Percentiles rank a stretch among this genome's conserved stretches.
These are phyloP conservation scores for Penicillium sp. DNA, from an alignment of 2,329 filamentous ascomycete genomes.

Conservation along the genomic window DNA sequence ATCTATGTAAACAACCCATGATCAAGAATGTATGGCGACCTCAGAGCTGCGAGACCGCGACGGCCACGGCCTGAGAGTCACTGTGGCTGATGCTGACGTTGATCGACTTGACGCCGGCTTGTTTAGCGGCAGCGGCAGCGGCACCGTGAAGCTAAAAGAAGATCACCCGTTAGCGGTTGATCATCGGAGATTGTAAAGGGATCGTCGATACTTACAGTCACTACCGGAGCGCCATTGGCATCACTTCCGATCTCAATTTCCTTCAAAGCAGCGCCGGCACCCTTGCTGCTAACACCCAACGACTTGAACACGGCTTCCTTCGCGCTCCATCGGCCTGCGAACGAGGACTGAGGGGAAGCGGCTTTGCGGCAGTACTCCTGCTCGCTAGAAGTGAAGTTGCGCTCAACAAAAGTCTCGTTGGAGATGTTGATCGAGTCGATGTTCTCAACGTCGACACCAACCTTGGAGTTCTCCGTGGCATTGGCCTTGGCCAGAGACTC, in stretches of 20 bases:
- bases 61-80: conserved; percentile 88
- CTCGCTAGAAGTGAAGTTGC: conserved; percentile 87
- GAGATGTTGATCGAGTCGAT: conserved; percentile 84
- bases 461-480: conserved; percentile 64
- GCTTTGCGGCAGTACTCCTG: conserved; percentile 82
- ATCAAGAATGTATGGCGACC: conserved; percentile 1
- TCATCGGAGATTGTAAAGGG: background rate
- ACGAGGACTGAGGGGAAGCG: conserved; percentile 79
- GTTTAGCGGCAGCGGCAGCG: conserved; percentile 77
- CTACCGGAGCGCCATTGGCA: conserved; percentile 76
- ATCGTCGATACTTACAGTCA: conserved; percentile 64
- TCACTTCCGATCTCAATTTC: conserved; percentile 91
- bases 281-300: conserved; percentile 79
- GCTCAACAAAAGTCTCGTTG: conserved; percentile 89
- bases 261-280: conserved; percentile 83
- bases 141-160: conserved; percentile 73
- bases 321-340: conserved; percentile 92
- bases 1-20: conserved; percentile 7
- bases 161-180: conserved; percentile 34
- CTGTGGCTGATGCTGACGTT: conserved; percentile 95
- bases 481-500: conserved; percentile 71
- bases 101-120: conserved; percentile 82
- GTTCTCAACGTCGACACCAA: conserved; percentile 92
- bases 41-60: conserved; percentile 75
- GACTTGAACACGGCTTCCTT: conserved; percentile 99